Conservation (phyloP, 176 grass and related monocot genomes). For the Triticum dicoccoides region DNA sequence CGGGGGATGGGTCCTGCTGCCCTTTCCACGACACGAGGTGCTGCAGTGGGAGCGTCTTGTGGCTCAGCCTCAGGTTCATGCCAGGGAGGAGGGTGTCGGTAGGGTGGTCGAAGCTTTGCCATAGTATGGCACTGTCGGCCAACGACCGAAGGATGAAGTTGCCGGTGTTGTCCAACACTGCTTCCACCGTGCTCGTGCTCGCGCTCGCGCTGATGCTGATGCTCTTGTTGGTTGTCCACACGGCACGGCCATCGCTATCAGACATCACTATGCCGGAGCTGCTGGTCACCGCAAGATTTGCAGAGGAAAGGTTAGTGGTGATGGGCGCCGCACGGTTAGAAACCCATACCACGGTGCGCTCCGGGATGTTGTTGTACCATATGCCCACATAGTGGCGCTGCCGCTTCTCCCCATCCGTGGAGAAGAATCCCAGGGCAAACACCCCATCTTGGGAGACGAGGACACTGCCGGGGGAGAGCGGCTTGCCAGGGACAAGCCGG, state of each 20-base stretch:
- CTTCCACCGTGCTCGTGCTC: not conserved
- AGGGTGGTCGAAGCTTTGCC: constrained; percentile 60
- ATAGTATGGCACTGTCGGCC: not conserved
- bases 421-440: constrained; percentile 53
- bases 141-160: constrained; percentile 40
- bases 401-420: not conserved
- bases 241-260: not conserved
- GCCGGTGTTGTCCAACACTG: constrained; percentile 26
- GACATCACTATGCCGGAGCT: constrained; percentile 20
- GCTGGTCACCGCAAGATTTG: constrained; percentile 14
- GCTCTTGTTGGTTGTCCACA: constrained; percentile 37
- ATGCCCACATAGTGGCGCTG: constrained; percentile 33
- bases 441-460: constrained; percentile 42
- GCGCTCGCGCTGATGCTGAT: not conserved
- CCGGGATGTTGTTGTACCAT: constrained; percentile 49
- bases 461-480: constrained; percentile 1
- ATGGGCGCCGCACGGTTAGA: constrained; percentile 47
- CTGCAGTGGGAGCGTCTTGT: constrained; percentile 10
- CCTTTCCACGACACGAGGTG: constrained; percentile 42
- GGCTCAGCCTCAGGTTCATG: constrained; percentile 47
- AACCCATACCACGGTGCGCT: constrained; percentile 36
- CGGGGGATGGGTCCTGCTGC: constrained; percentile 37
- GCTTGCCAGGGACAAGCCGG: constrained; percentile 23
- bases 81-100: constrained; percentile 42
- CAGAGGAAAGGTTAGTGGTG: constrained; percentile 10